phyloP scores from a whole-genome alignment of 2,329 filamentous ascomycete species.

The Penicillium sp. region DNA sequence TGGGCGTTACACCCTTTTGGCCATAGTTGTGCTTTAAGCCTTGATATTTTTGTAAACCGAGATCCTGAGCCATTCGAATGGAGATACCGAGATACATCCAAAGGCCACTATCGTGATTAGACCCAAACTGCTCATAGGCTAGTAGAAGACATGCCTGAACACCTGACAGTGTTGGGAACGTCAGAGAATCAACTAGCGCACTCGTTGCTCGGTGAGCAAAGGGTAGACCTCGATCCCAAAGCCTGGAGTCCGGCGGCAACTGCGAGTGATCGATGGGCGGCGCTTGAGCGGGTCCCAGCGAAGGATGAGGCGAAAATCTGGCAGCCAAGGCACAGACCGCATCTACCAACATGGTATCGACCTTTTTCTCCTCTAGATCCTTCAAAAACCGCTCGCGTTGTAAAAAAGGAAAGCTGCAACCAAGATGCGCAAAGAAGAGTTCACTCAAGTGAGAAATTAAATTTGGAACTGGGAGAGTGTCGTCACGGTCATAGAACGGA shows the following conservation, averaged over 20 bases:
- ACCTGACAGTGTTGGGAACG: slow-evolving; percentile 75
- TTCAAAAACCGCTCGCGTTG: slow-evolving; percentile 66
- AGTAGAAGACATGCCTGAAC: slow-evolving; percentile 79
- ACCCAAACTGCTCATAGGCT: slow-evolving; percentile 84
- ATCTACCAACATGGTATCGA: slow-evolving; percentile 81
- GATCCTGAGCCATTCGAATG: slow-evolving; percentile 74
- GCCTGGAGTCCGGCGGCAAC: slow-evolving; percentile 29
- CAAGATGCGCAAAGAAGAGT: slow-evolving; percentile 75
- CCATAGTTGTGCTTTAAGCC: slow-evolving; percentile 60
- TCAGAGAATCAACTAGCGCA: slow-evolving; percentile 76
- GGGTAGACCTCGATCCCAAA: slow-evolving; percentile 67
- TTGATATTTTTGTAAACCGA: slow-evolving; percentile 76
- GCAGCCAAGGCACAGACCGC: slow-evolving; percentile 78
- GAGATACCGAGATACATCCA: slow-evolving; percentile 93
- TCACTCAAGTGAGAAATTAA: slow-evolving; percentile 73
- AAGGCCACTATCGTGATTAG: slow-evolving; percentile 79
- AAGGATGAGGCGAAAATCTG: slow-evolving; percentile 64
- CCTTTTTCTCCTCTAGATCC: slow-evolving; percentile 73
- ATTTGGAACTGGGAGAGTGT: slow-evolving; percentile 64
- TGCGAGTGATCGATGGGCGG: slow-evolving; percentile 46
- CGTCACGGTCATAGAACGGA: slow-evolving; percentile 72
- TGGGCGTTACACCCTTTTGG: slow-evolving; percentile 53
- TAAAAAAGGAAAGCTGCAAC: slow-evolving; percentile 81
- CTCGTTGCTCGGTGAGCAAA: slow-evolving; percentile 79
- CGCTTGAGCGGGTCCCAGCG: slow-evolving; percentile 50